phyloP scores from a whole-genome alignment of 257 asterid species.

The Datura wrightii region DNA sequence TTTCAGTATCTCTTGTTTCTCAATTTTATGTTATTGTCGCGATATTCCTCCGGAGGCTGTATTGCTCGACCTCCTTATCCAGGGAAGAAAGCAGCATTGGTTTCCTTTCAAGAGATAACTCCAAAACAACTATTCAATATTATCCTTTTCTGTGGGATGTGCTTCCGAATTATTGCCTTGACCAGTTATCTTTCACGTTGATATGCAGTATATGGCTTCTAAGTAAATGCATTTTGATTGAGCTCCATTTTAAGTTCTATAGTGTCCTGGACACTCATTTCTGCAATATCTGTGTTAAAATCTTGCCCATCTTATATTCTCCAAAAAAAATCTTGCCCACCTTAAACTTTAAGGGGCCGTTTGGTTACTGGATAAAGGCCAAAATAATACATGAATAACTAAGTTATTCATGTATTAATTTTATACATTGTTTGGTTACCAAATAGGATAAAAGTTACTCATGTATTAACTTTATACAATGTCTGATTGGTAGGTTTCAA shows the following conservation, averaged over 20 bases:
- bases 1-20: constrained; percentile 21
- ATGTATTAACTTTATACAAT: too few species aligned
- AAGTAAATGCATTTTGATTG: neutral
- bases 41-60: neutral
- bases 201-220: constrained; percentile 11
- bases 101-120: constrained; percentile 14
- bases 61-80: constrained; percentile 11
- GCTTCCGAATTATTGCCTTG: constrained; percentile 24
- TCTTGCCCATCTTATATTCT: neutral
- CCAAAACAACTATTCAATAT: constrained; percentile 1
- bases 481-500: too few species aligned
- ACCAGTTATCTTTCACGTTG: constrained; percentile 14
- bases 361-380: too few species aligned
- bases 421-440: too few species aligned
- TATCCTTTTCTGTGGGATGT: constrained; percentile 2
- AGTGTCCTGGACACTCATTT: neutral
- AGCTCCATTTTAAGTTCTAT: neutral
- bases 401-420: too few species aligned
- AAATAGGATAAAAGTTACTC: too few species aligned
- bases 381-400: too few species aligned
- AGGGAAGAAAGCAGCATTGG: constrained; percentile 1
- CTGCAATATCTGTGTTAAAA: neutral
- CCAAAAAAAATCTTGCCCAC: too few species aligned
- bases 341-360: neutral
- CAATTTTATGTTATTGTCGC: neutral